Percentiles rank a stretch among this genome's conserved stretches.
Evolutionary conservation across 805 yeast genomes (phyloP).

Genomic region (Osmozyma mogii): DNA sequence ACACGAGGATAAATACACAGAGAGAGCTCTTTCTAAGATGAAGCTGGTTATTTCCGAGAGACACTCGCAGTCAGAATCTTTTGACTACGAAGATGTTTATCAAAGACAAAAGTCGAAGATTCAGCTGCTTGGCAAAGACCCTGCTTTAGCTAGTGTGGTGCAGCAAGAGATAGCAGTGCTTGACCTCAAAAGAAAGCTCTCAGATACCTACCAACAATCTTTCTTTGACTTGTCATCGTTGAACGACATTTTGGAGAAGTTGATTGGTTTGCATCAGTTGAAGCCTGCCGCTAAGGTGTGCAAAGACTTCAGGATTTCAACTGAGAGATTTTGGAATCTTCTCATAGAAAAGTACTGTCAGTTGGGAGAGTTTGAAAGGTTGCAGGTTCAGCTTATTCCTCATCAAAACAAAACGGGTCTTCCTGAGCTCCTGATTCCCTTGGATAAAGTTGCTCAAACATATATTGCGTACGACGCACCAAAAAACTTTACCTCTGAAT

Average conservation of each 20-base stretch:
- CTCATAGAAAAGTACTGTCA: conserved; percentile 42
- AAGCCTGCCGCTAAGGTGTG: conserved; percentile 40
- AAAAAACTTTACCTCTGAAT: conserved; percentile 49
- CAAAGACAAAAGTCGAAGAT: conserved; percentile 20
- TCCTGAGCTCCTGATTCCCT: conserved; percentile 62
- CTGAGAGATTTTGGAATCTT: conserved; percentile 47
- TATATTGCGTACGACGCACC: conserved; percentile 45
- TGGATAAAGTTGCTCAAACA: conserved; percentile 52
- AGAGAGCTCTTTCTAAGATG: conserved; percentile 12
- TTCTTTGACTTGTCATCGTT: conserved; percentile 23
- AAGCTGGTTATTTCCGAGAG: conserved; percentile 10
- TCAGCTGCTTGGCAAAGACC: conserved; percentile 7
- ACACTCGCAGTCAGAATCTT: conserved; percentile 7
- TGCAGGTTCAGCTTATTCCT: conserved; percentile 28
- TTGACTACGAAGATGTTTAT: conserved; percentile 10
- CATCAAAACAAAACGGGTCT: conserved; percentile 13
- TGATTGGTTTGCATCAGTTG: conserved; percentile 38
- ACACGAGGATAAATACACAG: conserved; percentile 23
- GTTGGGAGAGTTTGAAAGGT: conserved; percentile 45
- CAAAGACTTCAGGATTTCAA: conserved; percentile 49
- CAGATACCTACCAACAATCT: conserved; percentile 26
- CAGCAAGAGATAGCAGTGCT: conserved; percentile 24
- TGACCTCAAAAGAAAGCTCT: conserved; percentile 23
- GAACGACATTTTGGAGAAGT: conserved; percentile 16
- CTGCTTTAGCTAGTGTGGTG: conserved; percentile 10